These are phyloP conservation scores for Aspergillus quadrilineatus DNA, from an alignment of 2,329 filamentous ascomycete genomes.

Conservation along the genomic window DNA sequence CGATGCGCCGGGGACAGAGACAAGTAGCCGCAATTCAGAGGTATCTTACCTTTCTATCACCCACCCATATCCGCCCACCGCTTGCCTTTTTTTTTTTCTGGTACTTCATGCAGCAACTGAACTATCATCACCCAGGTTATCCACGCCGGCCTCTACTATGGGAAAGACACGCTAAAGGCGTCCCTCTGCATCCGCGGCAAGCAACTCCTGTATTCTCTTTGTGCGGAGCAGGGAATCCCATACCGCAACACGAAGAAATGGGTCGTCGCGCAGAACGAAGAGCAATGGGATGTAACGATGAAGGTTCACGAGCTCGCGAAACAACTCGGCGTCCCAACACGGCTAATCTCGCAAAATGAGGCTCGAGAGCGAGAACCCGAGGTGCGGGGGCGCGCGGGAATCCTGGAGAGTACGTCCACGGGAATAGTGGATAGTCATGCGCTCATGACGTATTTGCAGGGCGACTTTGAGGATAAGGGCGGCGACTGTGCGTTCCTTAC, in stretches of 20 bases:
- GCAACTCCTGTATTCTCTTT: slow-evolving; percentile 75
- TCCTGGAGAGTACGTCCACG: slow-evolving; percentile 80
- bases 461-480: slow-evolving; percentile 72
- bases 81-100: no score
- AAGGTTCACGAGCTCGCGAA: slow-evolving; percentile 56
- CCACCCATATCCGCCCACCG: no score
- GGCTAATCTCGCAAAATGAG: slow-evolving; percentile 66
- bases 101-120: no score
- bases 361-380: slow-evolving; percentile 67
- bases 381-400: slow-evolving; percentile 68
- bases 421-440: slow-evolving; percentile 88
- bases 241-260: slow-evolving; percentile 82
- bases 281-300: slow-evolving; percentile 61
- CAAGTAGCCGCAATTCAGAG: slow-evolving; percentile 86
- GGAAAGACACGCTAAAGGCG: slow-evolving; percentile 72
- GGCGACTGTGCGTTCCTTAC: slow-evolving; percentile 72
- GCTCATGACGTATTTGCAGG: slow-evolving; percentile 77
- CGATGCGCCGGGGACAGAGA: slow-evolving; percentile 74
- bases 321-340: slow-evolving; percentile 64
- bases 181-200: slow-evolving; percentile 76
- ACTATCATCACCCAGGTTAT: slow-evolving; percentile 64
- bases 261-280: slow-evolving; percentile 82
- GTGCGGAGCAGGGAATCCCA: slow-evolving; percentile 64
- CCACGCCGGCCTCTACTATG: slow-evolving; percentile 93
- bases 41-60: slow-evolving; percentile 32